Base-by-base conservation (phyloP, 2,329 filamentous ascomycete species). In the Cladosporium sp. region DNA sequence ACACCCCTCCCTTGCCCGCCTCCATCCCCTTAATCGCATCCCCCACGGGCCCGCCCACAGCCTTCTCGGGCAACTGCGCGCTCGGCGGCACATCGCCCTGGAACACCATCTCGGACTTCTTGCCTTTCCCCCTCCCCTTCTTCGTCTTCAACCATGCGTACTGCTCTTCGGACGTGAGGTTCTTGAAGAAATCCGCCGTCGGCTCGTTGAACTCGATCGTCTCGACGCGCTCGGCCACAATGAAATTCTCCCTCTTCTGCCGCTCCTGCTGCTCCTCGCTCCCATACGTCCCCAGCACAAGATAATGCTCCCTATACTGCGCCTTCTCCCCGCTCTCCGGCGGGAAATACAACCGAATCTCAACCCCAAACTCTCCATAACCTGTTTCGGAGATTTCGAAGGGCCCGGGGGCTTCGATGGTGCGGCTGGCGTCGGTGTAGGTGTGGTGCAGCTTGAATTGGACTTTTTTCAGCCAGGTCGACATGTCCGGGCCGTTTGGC, bases 391-490 rank as follows among this genome's bases (percentile, higher is more conserved):
- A 87, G 67, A 98, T 90, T 74, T 92, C 84, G 74, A 97, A 99
- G 13, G 83, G 93, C 74, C 91, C 86, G 0, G 75, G 74, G 67
- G 87, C 86, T 74, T 97, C 93, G 74, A 95, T 84, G 76, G 90
- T 96, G 71, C 95, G 90, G 25, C 95, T 86, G 65, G 91, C 91
- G 78, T 97, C 96, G 30, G 92, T 89, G 77, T 97, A 98, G 11
- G 94, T 97, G 79, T 98, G 93, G 83, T 97, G 94, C 18, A 99
- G 87, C 79, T 98, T 98, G 82, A 99, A 99, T 77, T 97, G 93
- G 1, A 99, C 94, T 73, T 96, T 94, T 66, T 94, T 92, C 70
- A 98, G 85, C 93, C 95, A 99, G 79, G 96, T 95, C 30, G 91
- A 93, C 70, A 98, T 90, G 75, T 97, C 92, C 0, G 82, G 82